phyloP scores from a whole-genome alignment of 2,329 filamentous ascomycete genomes.

The Phyllosticta citriasiana region DNA sequence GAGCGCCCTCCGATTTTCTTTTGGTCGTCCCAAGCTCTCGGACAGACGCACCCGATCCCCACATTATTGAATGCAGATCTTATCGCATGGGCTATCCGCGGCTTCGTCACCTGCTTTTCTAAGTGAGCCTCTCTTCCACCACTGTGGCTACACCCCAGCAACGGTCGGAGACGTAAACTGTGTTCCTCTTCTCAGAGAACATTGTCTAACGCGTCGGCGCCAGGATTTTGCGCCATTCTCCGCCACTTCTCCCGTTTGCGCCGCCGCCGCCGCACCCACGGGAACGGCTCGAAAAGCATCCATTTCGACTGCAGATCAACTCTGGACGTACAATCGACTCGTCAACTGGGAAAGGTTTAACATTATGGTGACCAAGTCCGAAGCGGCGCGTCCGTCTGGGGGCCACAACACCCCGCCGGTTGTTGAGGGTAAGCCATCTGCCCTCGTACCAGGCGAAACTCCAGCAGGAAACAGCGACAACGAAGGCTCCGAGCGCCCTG shows the following conservation, averaged over 20 bases:
- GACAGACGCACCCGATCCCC: neutral
- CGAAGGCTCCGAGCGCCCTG: constrained; percentile 45
- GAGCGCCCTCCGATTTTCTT: neutral
- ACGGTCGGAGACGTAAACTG: neutral
- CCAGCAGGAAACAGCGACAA: constrained; percentile 24
- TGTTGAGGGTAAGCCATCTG: neutral
- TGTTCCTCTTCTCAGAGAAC: neutral
- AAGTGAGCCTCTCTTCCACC: neutral
- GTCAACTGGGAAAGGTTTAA: neutral
- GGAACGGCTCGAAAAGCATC: neutral
- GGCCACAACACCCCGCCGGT: neutral
- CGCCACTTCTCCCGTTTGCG: neutral
- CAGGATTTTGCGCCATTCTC: neutral
- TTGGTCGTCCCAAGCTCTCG: neutral
- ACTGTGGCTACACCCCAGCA: neutral
- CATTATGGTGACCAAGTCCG: neutral
- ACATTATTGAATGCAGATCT: constrained; percentile 8
- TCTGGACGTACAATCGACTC: neutral
- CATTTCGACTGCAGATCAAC: neutral
- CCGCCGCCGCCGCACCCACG: neutral
- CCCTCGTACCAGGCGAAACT: neutral
- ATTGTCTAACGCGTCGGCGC: neutral
- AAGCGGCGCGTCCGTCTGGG: neutral
- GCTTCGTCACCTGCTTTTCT: neutral
- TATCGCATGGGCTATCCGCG: constrained; percentile 1